Percentiles rank a stretch among this genome's conserved stretches.
Conservation (phyloP, 306 rosid genomes). For the Styphnolobium japonicum region DNA sequence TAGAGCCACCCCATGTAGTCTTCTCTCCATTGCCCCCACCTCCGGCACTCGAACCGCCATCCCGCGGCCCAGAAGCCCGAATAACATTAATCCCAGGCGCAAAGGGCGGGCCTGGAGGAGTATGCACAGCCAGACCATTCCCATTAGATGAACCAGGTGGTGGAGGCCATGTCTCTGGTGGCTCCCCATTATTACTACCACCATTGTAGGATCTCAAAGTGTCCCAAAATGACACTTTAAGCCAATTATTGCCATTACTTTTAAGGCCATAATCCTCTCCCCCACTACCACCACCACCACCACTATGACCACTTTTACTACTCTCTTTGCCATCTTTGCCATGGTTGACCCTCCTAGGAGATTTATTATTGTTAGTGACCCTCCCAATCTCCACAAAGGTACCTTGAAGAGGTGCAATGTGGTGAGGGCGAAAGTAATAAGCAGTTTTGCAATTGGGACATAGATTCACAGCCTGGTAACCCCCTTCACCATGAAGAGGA, state of each 20-base stretch:
- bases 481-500: conserved; percentile 11
- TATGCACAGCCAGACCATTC: conserved; percentile 84
- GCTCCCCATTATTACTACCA: conserved; percentile 48
- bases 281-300: conserved; percentile 28
- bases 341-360: conserved; percentile 34
- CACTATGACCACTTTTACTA: conserved; percentile 1
- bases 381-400: conserved; percentile 84
- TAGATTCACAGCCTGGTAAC: conserved; percentile 68
- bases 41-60: conserved; percentile 36
- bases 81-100: conserved; percentile 69
- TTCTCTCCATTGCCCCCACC: conserved; percentile 51
- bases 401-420: conserved; percentile 76
- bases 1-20: conserved; percentile 87
- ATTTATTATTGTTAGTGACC: conserved; percentile 31
- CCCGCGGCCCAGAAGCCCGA: conserved; percentile 57
- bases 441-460: conserved; percentile 93
- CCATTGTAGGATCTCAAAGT: conserved; percentile 44
- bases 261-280: conserved; percentile 30
- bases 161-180: conserved; percentile 75
- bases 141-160: conserved; percentile 39
- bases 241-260: conserved; percentile 34
- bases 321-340: conserved; percentile 23
- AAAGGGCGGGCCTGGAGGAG: conserved; percentile 92
- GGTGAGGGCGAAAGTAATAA: conserved; percentile 69
- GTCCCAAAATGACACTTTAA: conserved; percentile 61